A percentile compares a stretch with the other conserved stretches of the same genome.
These are phyloP conservation scores for Gilbertella persicaria DNA, from an alignment of 371 early-diverging fungal genomes.

Conservation along the genomic window DNA sequence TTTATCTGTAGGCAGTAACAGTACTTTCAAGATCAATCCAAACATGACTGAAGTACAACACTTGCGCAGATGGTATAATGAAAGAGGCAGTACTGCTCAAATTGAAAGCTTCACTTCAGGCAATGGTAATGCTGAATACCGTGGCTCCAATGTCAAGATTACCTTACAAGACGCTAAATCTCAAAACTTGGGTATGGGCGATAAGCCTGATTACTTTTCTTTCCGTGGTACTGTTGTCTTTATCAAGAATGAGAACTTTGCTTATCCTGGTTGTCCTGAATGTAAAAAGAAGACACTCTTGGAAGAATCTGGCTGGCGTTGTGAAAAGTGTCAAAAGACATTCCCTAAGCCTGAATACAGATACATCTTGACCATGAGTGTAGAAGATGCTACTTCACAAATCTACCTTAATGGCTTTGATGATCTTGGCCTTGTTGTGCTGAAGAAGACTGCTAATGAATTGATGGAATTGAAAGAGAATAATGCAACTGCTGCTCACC, in stretches of 20 bases:
- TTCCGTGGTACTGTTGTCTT: conserved; percentile 66
- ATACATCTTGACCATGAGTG: conserved; percentile 75
- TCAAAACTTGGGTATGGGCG: conserved; percentile 63
- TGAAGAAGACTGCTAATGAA: conserved; percentile 77
- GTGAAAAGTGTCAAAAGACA: conserved; percentile 86
- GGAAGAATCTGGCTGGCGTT: conserved; percentile 77
- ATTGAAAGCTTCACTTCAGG: conserved; percentile 40
- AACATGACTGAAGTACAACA: conserved; percentile 81
- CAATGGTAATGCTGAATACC: conserved; percentile 12
- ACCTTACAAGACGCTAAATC: conserved; percentile 69
- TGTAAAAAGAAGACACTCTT: conserved; percentile 91
- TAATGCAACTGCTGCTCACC: conserved; percentile 38
- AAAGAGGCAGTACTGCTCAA: conserved; percentile 20
- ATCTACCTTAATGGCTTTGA: conserved; percentile 87
- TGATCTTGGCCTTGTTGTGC: conserved; percentile 69
- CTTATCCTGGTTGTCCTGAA: conserved; percentile 90
- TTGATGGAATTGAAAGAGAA: conserved; percentile 55
- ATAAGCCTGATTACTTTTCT: conserved; percentile 70
- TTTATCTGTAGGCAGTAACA: conserved; percentile 59
- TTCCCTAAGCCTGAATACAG: conserved; percentile 74
- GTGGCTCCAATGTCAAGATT: conserved; percentile 32
- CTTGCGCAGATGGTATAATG: conserved; percentile 86
- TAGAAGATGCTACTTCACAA: conserved; percentile 82
- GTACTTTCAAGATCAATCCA: conserved; percentile 73
- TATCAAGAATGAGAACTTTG: conserved; percentile 62